Evolutionary conservation across 2,329 filamentous ascomycete species (phyloP).

Genomic region (Neonectria faginata): DNA sequence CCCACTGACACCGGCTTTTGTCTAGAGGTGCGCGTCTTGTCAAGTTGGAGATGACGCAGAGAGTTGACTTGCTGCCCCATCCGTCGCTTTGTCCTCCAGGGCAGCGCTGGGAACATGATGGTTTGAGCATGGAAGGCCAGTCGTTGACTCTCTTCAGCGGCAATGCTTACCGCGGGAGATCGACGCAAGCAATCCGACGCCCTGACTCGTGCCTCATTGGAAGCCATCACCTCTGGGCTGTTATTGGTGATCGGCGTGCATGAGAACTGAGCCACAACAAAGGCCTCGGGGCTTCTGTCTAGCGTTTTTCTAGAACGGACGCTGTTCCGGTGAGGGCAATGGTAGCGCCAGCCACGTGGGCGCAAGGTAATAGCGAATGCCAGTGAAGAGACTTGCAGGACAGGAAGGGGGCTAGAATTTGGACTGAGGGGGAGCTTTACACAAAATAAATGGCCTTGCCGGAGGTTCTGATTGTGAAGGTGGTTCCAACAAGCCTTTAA

Average conservation of each 20-base stretch:
- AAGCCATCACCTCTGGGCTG: constrained; percentile 6
- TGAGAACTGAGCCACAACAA: constrained; percentile 21
- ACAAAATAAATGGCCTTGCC: not conserved
- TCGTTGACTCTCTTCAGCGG: constrained; percentile 15
- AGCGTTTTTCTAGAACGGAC: constrained; percentile 30
- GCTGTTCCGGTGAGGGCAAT: constrained; percentile 23
- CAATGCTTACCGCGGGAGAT: constrained; percentile 41
- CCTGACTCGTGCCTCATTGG: constrained; percentile 40
- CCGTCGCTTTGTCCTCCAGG: constrained; percentile 2
- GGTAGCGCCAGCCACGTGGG: constrained; percentile 42
- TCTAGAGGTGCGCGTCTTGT: not conserved
- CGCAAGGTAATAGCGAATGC: constrained; percentile 36
- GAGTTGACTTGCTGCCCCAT: constrained; percentile 9
- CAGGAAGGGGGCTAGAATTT: constrained; percentile 11
- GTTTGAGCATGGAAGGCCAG: constrained; percentile 10
- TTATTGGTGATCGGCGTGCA: constrained; percentile 31
- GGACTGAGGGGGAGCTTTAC: not conserved
- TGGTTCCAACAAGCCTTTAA: not conserved
- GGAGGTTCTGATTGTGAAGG: too few relatives aligned
- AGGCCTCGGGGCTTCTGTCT: constrained; percentile 25
- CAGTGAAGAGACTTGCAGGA: constrained; percentile 23
- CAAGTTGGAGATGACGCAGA: constrained; percentile 8
- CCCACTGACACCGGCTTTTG: constrained; percentile 11
- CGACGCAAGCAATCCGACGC: constrained; percentile 39
- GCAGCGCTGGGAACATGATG: not conserved